Evolutionary conservation across 176 grass and related monocot species (phyloP).

Genomic region (Leersia perrieri): DNA sequence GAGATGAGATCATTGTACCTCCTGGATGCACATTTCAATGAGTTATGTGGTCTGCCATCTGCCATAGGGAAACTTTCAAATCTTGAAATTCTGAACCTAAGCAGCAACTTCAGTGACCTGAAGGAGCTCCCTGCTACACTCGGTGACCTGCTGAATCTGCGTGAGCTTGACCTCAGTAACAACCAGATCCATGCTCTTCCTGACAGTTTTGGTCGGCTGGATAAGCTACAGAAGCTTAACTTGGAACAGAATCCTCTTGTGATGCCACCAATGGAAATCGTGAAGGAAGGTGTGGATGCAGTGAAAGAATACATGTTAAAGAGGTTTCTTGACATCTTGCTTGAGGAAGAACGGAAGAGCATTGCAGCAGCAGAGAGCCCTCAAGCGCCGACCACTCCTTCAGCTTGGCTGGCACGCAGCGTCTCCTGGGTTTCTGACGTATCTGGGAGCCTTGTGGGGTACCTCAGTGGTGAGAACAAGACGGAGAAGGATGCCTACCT

Average conservation of each 20-base stretch:
- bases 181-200: conserved; percentile 89
- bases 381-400: conserved; percentile 30
- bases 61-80: conserved; percentile 70
- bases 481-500: conserved; percentile 55
- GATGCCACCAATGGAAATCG: conserved; percentile 53
- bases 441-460: conserved; percentile 56
- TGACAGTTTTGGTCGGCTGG: conserved; percentile 63
- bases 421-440: conserved; percentile 62
- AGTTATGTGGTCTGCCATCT: conserved; percentile 68
- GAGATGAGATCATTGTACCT: conserved; percentile 64
- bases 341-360: conserved; percentile 63
- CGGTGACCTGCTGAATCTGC: conserved; percentile 78
- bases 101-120: conserved; percentile 89
- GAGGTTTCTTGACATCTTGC: conserved; percentile 52
- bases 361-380: conserved; percentile 42
- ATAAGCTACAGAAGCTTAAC: conserved; percentile 84
- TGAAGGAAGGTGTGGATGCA: conserved; percentile 50
- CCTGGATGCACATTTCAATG: conserved; percentile 92
- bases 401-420: conserved; percentile 65
- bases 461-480: conserved; percentile 44
- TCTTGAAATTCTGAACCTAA: conserved; percentile 77
- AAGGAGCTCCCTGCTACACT: conserved; percentile 70
- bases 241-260: conserved; percentile 81
- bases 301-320: conserved; percentile 83
- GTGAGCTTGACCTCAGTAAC: conserved; percentile 88